Percentiles rank a stretch among this genome's conserved stretches.
Evolutionary conservation across 305 asterid genomes (phyloP).

Genomic region (Caryopteris hybrid): DNA sequence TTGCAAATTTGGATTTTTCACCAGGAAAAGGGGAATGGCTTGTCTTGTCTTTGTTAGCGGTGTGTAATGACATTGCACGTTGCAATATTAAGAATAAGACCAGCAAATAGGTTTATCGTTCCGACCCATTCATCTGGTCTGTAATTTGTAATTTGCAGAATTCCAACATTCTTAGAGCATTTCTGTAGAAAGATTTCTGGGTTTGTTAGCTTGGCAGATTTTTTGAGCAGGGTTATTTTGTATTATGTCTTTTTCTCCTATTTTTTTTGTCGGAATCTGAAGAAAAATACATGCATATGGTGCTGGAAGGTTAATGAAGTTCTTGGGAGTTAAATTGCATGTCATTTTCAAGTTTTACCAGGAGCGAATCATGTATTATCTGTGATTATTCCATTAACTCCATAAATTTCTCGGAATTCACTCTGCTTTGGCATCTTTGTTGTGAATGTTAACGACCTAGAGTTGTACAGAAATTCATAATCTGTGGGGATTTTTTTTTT

Average conservation of each 20-base stretch:
- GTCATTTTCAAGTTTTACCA: constrained; percentile 4
- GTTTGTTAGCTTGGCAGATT: constrained; percentile 7
- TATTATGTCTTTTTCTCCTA: background rate
- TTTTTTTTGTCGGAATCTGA: constrained; percentile 19
- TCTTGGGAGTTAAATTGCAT: constrained; percentile 4
- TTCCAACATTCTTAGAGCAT: constrained; percentile 12
- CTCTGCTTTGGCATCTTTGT: background rate
- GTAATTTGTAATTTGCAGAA: constrained; percentile 9
- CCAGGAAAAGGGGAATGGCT: constrained; percentile 3
- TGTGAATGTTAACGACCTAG: background rate
- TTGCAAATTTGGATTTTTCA: constrained; percentile 2
- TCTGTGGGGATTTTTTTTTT: too few relatives aligned
- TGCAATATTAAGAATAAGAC: background rate
- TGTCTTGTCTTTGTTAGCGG: background rate
- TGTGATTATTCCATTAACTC: background rate
- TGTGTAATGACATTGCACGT: constrained; percentile 20
- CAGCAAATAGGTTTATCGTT: too few relatives aligned
- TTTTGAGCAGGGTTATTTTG: constrained; percentile 11
- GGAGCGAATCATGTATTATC: background rate
- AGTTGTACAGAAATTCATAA: too few relatives aligned
- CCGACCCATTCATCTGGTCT: background rate
- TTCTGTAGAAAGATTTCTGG: constrained; percentile 15
- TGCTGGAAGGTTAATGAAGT: background rate
- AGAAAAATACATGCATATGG: background rate
- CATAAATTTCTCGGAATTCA: background rate